Evolutionary conservation across 2,329 filamentous ascomycete genomes (phyloP), one percentile per base, ranked within the genome.

Genomic region (Mycocentrospora acerina): DNA sequence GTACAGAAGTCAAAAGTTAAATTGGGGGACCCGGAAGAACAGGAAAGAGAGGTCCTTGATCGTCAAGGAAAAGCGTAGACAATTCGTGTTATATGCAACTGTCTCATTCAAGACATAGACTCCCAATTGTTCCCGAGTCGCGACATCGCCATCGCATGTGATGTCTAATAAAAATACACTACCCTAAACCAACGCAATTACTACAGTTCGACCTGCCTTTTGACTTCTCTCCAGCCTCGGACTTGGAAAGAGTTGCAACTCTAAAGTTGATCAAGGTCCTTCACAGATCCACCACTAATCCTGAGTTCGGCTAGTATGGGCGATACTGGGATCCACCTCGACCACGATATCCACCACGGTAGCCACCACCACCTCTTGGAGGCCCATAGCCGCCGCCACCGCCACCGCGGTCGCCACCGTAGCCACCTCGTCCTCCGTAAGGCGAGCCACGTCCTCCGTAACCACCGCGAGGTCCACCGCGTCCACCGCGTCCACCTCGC

Each of bases 401-500:
- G 22, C 51, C 54, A 22, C 50, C 53, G 12, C 56, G 77, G 39
- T 58, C 69, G 60, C 46, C 57, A 66, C 68, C 52, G 13, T 40
- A 46, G 8, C 53, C 44, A 10, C 46, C 39, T n/a, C 39, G 33
- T 15, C 52, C 69, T 15, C 52, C 69, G 35, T 73, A 73, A 45
- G 66, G 62, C 45, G 74, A 79, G 26, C 76, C 78, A 29, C 81
- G 80, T 46, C 77, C 71, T 33, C 76, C 74, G 37, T 64, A 62
- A 27, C 67, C 47, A 33, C 72, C 69, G 51, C 69, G 73, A 29
- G 74, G 73, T 32, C 70, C 64, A 56, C 83, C 76, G 53, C 82
- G 76, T 39, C 64, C 71, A 18, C 79, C 76, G 24, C 83, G 82
- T 35, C 88, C 77, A 40, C 90, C 89, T 49, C 91, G 83, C 27